A percentile compares a stretch with the other conserved stretches of the same genome.
Conservation (phyloP, 1,139 yeast species). For the Wickerhamomyces sp. region DNA sequence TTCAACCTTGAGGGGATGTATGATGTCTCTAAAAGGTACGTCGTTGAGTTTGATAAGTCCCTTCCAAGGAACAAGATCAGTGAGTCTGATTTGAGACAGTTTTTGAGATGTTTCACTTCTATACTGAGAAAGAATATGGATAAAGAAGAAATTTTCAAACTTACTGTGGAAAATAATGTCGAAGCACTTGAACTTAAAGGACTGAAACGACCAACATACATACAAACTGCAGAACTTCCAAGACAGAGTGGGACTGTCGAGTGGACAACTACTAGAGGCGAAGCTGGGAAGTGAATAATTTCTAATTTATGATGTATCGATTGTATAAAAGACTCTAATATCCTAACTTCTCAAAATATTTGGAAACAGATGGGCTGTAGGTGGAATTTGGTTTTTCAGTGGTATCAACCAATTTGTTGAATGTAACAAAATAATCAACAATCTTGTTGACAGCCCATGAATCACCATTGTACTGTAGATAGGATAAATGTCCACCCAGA, state of each 20-base stretch:
- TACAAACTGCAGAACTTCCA: constrained; percentile 28
- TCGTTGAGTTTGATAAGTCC: constrained; percentile 44
- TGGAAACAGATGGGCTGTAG: constrained; percentile 13
- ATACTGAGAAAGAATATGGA: constrained; percentile 30
- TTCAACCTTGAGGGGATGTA: constrained; percentile 53
- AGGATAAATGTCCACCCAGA: constrained; percentile 84
- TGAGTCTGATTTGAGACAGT: constrained; percentile 35
- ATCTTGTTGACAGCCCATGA: constrained; percentile 74
- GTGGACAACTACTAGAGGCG: constrained; percentile 79
- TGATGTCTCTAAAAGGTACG: constrained; percentile 71
- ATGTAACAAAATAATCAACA: constrained; percentile 52
- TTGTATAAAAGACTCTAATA: constrained; percentile 3
- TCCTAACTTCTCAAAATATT: constrained; percentile 16
- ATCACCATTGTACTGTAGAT: constrained; percentile 49
- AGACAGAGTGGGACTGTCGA: constrained; percentile 72
- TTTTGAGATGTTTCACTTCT: constrained; percentile 37
- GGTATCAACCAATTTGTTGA: constrained; percentile 36
- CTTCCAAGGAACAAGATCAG: constrained; percentile 46
- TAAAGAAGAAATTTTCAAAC: constrained; percentile 28
- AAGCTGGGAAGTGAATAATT: constrained; percentile 43
- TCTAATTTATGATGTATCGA: neutral
- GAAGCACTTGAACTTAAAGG: constrained; percentile 35
- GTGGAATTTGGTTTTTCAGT: constrained; percentile 12
- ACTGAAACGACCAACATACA: constrained; percentile 5
- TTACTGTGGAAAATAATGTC: constrained; percentile 34